A percentile compares a stretch with the other conserved stretches of the same genome.
These are phyloP conservation scores for Curvularia sp. DNA, from an alignment of 2,329 filamentous ascomycete species.

Conservation along the genomic window DNA sequence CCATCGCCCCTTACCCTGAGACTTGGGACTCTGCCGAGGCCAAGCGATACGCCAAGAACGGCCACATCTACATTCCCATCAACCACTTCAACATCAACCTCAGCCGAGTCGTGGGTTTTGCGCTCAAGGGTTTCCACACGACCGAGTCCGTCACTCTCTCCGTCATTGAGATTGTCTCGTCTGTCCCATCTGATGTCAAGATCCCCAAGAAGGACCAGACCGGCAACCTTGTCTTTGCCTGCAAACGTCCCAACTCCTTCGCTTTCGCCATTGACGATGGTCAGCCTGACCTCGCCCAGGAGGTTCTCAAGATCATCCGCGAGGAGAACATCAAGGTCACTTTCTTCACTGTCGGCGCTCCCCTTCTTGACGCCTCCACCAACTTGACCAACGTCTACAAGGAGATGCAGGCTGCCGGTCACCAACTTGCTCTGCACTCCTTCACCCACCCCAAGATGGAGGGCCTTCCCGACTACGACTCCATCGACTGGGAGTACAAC, in stretches of 20 bases:
- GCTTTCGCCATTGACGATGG: conserved; percentile 77
- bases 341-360: conserved; percentile 73
- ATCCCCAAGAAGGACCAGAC: conserved; percentile 67
- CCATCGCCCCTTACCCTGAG: conserved; percentile 66
- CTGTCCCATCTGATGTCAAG: conserved; percentile 59
- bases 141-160: conserved; percentile 59
- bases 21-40: conserved; percentile 74
- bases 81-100: conserved; percentile 70
- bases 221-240: conserved; percentile 67
- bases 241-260: conserved; percentile 72
- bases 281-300: conserved; percentile 63
- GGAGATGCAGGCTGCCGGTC: conserved; percentile 67
- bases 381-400: conserved; percentile 70
- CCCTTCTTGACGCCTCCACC: conserved; percentile 64
- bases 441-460: conserved; percentile 74
- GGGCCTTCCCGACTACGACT: conserved; percentile 58
- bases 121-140: conserved; percentile 70
- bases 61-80: conserved; percentile 71
- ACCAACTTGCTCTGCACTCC: conserved; percentile 73
- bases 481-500: conserved; percentile 68
- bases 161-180: conserved; percentile 66
- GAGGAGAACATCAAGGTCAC: conserved; percentile 70
- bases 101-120: conserved; percentile 63
- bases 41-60: conserved; percentile 61
- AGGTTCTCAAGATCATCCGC: conserved; percentile 67